Conservation (phyloP, 208 protist genomes). For the Crithidia brevicula region DNA sequence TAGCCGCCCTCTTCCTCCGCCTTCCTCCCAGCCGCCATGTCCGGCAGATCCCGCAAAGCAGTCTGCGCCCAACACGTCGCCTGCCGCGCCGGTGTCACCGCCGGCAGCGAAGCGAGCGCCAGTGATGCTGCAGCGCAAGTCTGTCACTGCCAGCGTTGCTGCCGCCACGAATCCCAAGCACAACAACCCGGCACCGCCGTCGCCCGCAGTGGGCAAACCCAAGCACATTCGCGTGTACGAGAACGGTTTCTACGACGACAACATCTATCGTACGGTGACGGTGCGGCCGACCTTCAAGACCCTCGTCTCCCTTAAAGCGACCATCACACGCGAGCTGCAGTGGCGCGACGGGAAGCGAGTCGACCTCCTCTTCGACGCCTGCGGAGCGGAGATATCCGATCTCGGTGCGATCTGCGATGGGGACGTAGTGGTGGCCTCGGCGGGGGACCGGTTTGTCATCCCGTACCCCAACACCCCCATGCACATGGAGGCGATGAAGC, state of each 20-base stretch:
- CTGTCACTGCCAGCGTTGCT: background rate
- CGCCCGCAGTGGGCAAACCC: constrained; percentile 20
- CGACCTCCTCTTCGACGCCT: constrained; percentile 78
- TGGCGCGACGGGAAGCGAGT: constrained; percentile 83
- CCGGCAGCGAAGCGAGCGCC: background rate
- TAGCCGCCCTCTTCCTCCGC: background rate
- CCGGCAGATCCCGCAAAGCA: background rate
- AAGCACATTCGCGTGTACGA: constrained; percentile 87
- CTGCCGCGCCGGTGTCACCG: background rate
- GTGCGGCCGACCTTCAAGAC: constrained; percentile 87
- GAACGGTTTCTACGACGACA: constrained; percentile 89
- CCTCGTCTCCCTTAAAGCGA: constrained; percentile 61
- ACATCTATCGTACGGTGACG: constrained; percentile 76
- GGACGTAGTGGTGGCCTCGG: constrained; percentile 74
- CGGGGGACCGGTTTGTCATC: constrained; percentile 86
- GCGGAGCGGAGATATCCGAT: constrained; percentile 66
- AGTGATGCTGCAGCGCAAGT: background rate
- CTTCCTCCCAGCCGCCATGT: background rate
- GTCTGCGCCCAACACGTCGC: background rate
- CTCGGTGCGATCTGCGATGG: constrained; percentile 63
- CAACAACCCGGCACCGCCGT: background rate
- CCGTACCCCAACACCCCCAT: constrained; percentile 75
- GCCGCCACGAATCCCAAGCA: constrained; percentile 1
- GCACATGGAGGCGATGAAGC: constrained; percentile 66
- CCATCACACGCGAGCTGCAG: constrained; percentile 81